Conservation (phyloP, 129 eudicot species). For the Kitagawia praeruptora region DNA sequence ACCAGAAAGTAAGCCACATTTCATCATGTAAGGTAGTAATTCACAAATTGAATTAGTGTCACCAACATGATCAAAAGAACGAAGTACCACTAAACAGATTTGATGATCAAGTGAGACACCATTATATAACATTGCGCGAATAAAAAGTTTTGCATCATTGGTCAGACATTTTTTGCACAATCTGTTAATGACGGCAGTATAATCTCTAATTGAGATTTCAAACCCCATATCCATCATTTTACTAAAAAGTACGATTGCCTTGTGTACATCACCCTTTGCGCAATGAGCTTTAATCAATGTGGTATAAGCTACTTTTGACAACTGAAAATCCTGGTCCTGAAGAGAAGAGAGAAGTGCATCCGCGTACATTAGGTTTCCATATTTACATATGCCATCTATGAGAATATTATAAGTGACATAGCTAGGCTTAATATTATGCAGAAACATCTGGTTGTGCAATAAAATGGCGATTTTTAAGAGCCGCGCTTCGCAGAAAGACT, state of each 20-base stretch:
- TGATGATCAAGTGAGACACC: slow-evolving; percentile 49
- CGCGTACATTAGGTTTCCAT: slow-evolving; percentile 56
- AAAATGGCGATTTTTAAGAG: slow-evolving; percentile 38
- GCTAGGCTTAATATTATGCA: slow-evolving; percentile 43
- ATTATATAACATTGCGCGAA: slow-evolving; percentile 45
- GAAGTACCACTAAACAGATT: slow-evolving; percentile 39
- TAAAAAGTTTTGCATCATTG: slow-evolving; percentile 51
- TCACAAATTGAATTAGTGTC: slow-evolving; percentile 29
- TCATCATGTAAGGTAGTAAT: slow-evolving; percentile 36
- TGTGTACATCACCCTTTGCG: slow-evolving; percentile 65
- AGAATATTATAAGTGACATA: slow-evolving; percentile 68
- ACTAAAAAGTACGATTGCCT: slow-evolving; percentile 41
- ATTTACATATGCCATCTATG: slow-evolving; percentile 55
- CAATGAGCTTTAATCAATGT: slow-evolving; percentile 78
- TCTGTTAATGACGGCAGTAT: slow-evolving; percentile 62
- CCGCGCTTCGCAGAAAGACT: slow-evolving; percentile 55
- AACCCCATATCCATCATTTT: slow-evolving; percentile 63
- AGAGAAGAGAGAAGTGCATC: slow-evolving; percentile 41
- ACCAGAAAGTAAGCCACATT: slow-evolving; percentile 44
- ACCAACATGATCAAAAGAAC: slow-evolving; percentile 33
- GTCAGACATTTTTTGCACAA: slow-evolving; percentile 62
- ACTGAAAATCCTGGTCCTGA: slow-evolving; percentile 25
- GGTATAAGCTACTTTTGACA: slow-evolving; percentile 61
- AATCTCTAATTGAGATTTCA: slow-evolving; percentile 59
- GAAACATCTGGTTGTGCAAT: slow-evolving; percentile 52